These are phyloP conservation scores for Tuber microsphaerosporum DNA, from an alignment of 495 filamentous ascomycete species.

Conservation along the genomic window DNA sequence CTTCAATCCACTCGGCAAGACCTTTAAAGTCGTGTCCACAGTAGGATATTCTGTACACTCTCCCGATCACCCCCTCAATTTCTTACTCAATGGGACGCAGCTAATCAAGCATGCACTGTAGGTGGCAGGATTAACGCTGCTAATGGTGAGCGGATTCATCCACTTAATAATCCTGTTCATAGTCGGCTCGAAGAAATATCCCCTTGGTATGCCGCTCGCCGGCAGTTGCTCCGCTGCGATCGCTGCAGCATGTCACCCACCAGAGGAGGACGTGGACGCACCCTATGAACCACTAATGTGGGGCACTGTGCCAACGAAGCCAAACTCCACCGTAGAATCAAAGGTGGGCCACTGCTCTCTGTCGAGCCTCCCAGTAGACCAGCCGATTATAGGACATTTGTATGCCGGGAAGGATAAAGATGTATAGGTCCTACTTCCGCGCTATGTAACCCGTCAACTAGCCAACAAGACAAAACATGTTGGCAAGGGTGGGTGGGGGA, in stretches of 20 bases:
- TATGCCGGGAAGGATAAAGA: constrained; percentile 3
- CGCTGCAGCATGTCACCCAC: constrained; percentile 21
- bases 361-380: background rate
- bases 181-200: background rate
- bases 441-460: background rate
- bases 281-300: background rate
- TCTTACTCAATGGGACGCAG: background rate
- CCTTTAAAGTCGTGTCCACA: constrained; percentile 1
- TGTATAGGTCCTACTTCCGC: background rate
- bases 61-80: background rate
- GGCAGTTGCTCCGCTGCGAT: constrained; percentile 20
- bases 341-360: constrained; percentile 2
- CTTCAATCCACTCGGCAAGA: background rate
- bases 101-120: background rate
- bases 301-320: background rate
- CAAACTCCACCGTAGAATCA: background rate
- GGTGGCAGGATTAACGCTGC: background rate
- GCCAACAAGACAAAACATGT: background rate
- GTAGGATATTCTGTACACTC: background rate
- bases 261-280: background rate
- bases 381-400: background rate
- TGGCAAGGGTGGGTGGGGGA: background rate
- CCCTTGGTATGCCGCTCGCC: constrained; percentile 9
- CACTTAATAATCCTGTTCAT: background rate
- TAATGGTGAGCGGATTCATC: background rate